Evolutionary conservation across 768 basidiomycete genomes (phyloP).

Genomic region (Lactifluus rugatus): DNA sequence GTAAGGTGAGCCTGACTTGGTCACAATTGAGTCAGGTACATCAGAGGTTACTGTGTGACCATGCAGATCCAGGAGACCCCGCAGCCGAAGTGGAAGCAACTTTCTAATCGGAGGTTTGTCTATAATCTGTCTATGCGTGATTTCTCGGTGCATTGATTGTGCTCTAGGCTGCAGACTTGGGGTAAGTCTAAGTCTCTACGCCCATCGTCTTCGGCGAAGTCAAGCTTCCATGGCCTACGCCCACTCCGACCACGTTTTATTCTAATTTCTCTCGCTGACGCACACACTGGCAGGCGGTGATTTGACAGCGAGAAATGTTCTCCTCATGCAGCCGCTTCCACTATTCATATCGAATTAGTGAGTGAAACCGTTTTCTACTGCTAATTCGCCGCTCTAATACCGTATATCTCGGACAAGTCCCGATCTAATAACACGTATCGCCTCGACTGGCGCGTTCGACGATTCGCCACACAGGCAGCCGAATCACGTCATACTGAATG

Average conservation of each 20-base stretch:
- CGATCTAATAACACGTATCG: slow-evolving; percentile 62
- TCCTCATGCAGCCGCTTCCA: slow-evolving; percentile 65
- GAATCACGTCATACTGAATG: slow-evolving; percentile 87
- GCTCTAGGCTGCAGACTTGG: slow-evolving; percentile 59
- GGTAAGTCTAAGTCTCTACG: slow-evolving; percentile 33
- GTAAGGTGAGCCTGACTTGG: slow-evolving; percentile 47
- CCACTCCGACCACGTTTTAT: not conserved
- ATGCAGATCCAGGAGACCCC: slow-evolving; percentile 66
- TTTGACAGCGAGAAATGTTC: slow-evolving; percentile 52
- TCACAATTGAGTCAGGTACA: too few species aligned
- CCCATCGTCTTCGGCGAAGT: too few species aligned
- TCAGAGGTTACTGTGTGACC: too few species aligned
- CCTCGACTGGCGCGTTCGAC: slow-evolving; percentile 52
- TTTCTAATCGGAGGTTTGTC: slow-evolving; percentile 59
- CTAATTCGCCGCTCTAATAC: not conserved
- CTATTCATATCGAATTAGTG: slow-evolving; percentile 60
- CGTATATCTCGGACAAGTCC: slow-evolving; percentile 45
- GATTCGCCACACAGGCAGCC: slow-evolving; percentile 55
- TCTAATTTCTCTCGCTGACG: not conserved
- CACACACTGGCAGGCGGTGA: slow-evolving; percentile 65
- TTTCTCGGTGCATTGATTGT: not conserved
- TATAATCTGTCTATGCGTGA: slow-evolving; percentile 3
- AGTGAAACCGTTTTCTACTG: slow-evolving; percentile 21
- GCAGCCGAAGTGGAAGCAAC: slow-evolving; percentile 72
- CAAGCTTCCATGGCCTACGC: not conserved